Evolutionary conservation across 495 filamentous ascomycete species (phyloP).

Genomic region (Trichoderma erinaceum): DNA sequence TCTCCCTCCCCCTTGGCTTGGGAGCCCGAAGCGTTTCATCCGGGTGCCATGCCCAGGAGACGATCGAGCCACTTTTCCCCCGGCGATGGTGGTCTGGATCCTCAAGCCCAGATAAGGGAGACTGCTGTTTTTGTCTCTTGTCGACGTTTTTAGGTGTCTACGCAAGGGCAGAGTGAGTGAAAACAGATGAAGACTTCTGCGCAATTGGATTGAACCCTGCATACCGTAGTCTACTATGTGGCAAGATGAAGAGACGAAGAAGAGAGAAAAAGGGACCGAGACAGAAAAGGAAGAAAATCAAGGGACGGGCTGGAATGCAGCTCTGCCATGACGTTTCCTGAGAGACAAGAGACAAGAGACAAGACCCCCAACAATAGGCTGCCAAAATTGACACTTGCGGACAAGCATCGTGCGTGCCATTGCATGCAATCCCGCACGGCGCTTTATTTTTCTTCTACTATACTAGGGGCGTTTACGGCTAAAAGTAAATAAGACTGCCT

Average conservation of each 20-base stretch:
- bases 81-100: neutral
- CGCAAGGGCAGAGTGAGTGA: no score
- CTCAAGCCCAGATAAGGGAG: neutral
- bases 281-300: neutral
- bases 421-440: neutral
- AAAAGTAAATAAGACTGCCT: slow-evolving; percentile 1
- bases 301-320: neutral
- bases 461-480: neutral
- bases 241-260: neutral
- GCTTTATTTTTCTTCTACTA: neutral
- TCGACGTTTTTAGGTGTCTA: neutral
- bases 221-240: neutral
- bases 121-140: neutral
- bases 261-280: neutral
- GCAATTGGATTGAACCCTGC: no score
- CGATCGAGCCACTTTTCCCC: neutral
- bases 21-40: neutral
- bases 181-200: no score
- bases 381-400: neutral
- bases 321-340: neutral
- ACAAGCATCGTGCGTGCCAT: neutral
- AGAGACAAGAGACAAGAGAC: neutral
- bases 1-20: neutral
- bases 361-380: no score
- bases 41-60: neutral